Conservation (phyloP, 1,284 basidiomycete genomes). For the Pseudomicrostroma phylloplanum region DNA sequence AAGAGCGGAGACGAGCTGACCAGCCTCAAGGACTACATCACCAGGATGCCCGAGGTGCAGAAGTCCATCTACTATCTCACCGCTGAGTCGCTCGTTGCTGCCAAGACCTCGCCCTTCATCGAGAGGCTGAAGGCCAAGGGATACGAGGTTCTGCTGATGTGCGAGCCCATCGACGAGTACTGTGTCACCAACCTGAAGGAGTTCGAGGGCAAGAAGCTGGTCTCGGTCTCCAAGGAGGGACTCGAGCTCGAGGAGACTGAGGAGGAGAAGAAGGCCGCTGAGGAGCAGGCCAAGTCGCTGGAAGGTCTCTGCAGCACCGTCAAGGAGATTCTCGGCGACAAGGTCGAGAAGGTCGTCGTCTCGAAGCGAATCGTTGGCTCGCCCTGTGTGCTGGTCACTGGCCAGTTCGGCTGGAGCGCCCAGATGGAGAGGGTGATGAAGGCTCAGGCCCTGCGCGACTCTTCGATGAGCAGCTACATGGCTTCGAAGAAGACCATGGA, state of each 20-base stretch:
- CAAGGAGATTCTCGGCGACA: slow-evolving; percentile 98
- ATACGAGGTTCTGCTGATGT: slow-evolving; percentile 94
- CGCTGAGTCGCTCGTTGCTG: slow-evolving; percentile 87
- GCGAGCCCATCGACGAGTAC: slow-evolving; percentile 63
- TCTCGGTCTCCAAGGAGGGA: slow-evolving; percentile 98
- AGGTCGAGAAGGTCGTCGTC: slow-evolving; percentile 98
- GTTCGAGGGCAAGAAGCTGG: slow-evolving; percentile 95
- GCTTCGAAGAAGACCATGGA: slow-evolving; percentile 89
- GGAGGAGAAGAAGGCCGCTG: slow-evolving; percentile 87
- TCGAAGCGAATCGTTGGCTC: slow-evolving; percentile 69
- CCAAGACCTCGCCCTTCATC: slow-evolving; percentile 94
- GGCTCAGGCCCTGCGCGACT: slow-evolving; percentile 95
- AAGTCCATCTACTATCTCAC: slow-evolving; percentile 97
- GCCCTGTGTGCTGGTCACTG: slow-evolving; percentile 64
- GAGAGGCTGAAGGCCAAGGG: slow-evolving; percentile 99
- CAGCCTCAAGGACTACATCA: slow-evolving; percentile 99
- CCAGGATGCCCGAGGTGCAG: slow-evolving; percentile 97
- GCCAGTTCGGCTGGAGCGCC: slow-evolving; percentile 98
- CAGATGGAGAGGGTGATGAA: slow-evolving; percentile 99
- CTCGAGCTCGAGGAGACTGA: slow-evolving; percentile 98
- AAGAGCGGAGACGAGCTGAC: slow-evolving; percentile 87
- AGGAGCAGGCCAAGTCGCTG: slow-evolving; percentile 78
- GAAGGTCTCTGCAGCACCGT: slow-evolving; percentile 85
- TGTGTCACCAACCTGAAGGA: slow-evolving; percentile 91
- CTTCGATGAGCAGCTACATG: slow-evolving; percentile 99